Evolutionary conservation across 2,329 filamentous ascomycete species (phyloP), one percentile per base, ranked within the genome.

Genomic region (Hyphodiscus sp.): DNA sequence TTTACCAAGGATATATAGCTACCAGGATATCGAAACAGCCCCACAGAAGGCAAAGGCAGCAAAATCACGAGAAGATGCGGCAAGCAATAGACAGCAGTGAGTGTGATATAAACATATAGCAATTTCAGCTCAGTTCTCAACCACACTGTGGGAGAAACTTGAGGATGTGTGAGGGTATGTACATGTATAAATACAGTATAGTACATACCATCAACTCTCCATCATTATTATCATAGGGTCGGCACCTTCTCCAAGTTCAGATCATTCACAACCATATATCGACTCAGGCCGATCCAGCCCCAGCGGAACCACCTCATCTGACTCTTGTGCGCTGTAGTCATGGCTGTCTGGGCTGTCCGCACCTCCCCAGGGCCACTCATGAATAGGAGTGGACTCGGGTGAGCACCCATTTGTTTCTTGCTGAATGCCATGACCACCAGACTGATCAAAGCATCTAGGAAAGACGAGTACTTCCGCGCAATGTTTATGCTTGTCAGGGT

Each of bases 281-380:
- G 78, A 65, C 91, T 94, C 53, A 96, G 69, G 0, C 82, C 79
- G 67, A 99, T 96, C 91, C 91, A 99, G 2, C 91, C 89, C 81
- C 91, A 97, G 8, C 94, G 82, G 68, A 97, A 99, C 94, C 94
- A 99, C 41, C 89, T 82, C 94, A 99, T 99, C 78, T 99, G 94
- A 70, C 91, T 96, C 72, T 83, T 77, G 74, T 99, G 94, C 26
- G 89, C 92, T 51, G 80, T 78, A 1, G 88, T 91, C 94, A 99
- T 99, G 30, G 94, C 91, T 51, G 75, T 78, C 74, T 91, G 86
- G 8, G 89, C 92, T 29, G 77, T 80, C 58, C 85, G 76, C 59
- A 86, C 82, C 52, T 78, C 77, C 4, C 71, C 67, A 16, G 90
- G 75, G 9, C 80, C 79, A 70, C 80, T 95, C 56, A 92, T 76